These are phyloP conservation scores for Penicillium sp. DNA, from an alignment of 2,329 filamentous ascomycete genomes.

Conservation along the genomic window DNA sequence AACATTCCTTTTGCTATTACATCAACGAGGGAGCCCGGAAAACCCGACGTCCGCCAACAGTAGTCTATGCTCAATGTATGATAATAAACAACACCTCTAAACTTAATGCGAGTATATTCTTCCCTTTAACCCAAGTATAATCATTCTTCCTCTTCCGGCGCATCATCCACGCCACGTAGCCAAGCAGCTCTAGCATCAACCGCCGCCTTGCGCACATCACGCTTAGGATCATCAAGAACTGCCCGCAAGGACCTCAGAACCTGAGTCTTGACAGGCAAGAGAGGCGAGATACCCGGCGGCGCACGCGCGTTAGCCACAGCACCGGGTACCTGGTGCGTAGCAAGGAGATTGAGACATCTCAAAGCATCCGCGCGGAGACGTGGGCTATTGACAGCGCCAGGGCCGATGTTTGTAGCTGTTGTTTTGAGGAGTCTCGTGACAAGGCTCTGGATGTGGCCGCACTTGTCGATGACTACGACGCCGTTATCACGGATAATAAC, in stretches of 20 bases:
- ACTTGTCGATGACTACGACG: constrained; percentile 48
- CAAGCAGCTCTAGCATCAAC: constrained; percentile 62
- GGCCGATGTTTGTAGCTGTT: constrained; percentile 22
- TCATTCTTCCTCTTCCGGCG: constrained; percentile 57
- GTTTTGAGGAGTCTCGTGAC: constrained; percentile 57
- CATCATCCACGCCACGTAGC: constrained; percentile 59
- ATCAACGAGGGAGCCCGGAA: neutral
- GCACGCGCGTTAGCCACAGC: constrained; percentile 27
- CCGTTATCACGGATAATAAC: constrained; percentile 60
- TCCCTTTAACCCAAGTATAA: neutral
- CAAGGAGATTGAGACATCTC: constrained; percentile 41
- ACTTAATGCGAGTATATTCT: neutral
- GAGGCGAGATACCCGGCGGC: constrained; percentile 39
- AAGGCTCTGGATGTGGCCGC: constrained; percentile 58
- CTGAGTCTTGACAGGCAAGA: constrained; percentile 58
- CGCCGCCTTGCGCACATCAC: constrained; percentile 62
- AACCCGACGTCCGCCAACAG: neutral
- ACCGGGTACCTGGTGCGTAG: constrained; percentile 26
- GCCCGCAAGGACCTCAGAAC: constrained; percentile 57
- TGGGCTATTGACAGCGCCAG: constrained; percentile 24
- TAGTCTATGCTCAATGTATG: neutral
- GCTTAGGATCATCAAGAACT: constrained; percentile 62
- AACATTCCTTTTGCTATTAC: neutral
- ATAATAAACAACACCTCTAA: neutral
- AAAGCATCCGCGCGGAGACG: constrained; percentile 39